phyloP scores from a whole-genome alignment of 176 grass and related monocot genomes.

The Olyra latifolia region DNA sequence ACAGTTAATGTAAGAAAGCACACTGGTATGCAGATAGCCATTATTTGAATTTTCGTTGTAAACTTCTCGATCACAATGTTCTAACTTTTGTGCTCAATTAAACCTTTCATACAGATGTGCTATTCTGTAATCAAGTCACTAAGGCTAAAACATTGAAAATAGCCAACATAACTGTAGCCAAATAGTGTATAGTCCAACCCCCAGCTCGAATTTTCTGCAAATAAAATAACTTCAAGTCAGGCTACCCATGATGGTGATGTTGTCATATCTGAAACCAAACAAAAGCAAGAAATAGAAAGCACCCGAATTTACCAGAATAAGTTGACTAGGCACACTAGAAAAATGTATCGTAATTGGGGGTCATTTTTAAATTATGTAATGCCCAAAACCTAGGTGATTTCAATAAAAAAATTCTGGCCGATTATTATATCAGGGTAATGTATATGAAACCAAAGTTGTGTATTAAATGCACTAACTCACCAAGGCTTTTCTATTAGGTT shows the following conservation, averaged over 20 bases:
- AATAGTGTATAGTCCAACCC: conserved; percentile 47
- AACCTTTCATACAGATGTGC: conserved; percentile 33
- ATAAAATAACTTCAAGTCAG: conserved; percentile 36
- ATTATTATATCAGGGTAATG: not conserved
- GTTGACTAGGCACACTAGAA: not conserved
- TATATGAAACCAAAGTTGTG: not conserved
- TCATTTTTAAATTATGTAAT: not conserved
- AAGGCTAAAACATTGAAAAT: conserved; percentile 46
- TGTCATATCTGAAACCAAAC: conserved; percentile 7
- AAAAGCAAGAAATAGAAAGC: conserved; percentile 17
- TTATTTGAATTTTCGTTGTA: conserved; percentile 38
- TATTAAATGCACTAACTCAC: not conserved
- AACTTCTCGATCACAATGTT: conserved; percentile 35
- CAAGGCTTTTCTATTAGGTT: not conserved
- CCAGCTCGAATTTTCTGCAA: conserved; percentile 57
- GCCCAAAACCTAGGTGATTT: not conserved
- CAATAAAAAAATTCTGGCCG: not conserved
- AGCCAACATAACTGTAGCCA: conserved; percentile 47
- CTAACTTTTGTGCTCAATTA: conserved; percentile 24
- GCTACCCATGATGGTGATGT: not conserved
- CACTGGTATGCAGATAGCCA: not conserved
- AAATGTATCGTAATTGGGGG: not conserved
- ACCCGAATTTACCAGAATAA: not conserved
- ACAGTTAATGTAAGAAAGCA: not conserved
- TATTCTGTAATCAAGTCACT: conserved; percentile 35